Evolutionary conservation across 2,329 filamentous ascomycete genomes (phyloP).

Genomic region (Ophiosphaerella narmari): DNA sequence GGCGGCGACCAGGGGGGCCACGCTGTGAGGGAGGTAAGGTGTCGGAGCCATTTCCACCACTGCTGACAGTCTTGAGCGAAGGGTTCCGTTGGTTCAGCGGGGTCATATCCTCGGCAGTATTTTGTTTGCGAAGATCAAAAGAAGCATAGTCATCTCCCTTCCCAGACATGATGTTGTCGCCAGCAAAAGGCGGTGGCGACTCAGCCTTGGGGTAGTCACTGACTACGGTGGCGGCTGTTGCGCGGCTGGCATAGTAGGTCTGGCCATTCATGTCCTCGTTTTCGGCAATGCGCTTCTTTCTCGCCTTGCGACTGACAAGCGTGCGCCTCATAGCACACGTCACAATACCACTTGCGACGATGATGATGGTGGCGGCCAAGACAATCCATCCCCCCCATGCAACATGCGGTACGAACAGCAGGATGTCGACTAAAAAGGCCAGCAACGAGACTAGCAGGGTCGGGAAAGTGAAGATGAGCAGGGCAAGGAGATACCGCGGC

Average conservation of each 20-base stretch:
- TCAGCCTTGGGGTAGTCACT: conserved; percentile 56
- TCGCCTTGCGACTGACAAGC: conserved; percentile 87
- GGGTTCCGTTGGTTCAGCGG: conserved; percentile 71
- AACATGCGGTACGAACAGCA: conserved; percentile 92
- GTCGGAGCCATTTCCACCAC: conserved; percentile 49
- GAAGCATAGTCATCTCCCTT: conserved; percentile 62
- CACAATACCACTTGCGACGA: conserved; percentile 79
- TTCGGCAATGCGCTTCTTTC: conserved; percentile 86
- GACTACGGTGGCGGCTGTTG: conserved; percentile 29
- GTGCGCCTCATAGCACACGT: conserved; percentile 95
- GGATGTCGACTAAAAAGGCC: conserved; percentile 89
- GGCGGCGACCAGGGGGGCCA: conserved; percentile 44
- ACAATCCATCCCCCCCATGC: conserved; percentile 95
- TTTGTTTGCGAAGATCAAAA: conserved; percentile 66
- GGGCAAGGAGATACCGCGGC: conserved; percentile 78
- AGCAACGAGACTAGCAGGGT: conserved; percentile 82
- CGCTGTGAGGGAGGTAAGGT: conserved; percentile 43
- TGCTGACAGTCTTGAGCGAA: conserved; percentile 60
- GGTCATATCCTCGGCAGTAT: conserved; percentile 69
- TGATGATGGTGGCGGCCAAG: conserved; percentile 82
- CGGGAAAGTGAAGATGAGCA: conserved; percentile 85
- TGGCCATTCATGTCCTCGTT: conserved; percentile 98
- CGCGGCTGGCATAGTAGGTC: conserved; percentile 72
- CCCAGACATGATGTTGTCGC: conserved; percentile 62
- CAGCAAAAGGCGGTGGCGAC: conserved; percentile 57